Evolutionary conservation across 2,329 filamentous ascomycete species (phyloP), one percentile per base, ranked within the genome.

Genomic region (Aspergillus aculeatinus): DNA sequence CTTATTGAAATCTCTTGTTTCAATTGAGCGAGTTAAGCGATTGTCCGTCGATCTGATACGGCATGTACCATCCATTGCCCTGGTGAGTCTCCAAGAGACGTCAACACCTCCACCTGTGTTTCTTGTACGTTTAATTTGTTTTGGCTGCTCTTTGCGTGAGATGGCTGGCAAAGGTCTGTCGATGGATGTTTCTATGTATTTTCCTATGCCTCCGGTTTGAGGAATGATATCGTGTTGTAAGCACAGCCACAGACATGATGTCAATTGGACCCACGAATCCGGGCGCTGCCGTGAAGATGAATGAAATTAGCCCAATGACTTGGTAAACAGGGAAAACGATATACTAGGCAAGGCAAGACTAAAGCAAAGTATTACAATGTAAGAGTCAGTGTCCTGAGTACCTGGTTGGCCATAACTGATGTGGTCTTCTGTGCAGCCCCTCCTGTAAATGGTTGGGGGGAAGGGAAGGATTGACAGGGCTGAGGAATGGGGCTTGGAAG

Each of bases 161-260:
- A 19, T 19, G 6, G 16, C 39, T 19, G 16, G 39, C 14, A 44
- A 44, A 35, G 14, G 12, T 35, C 12, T 12, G 33, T 16, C 5
- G 33, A 35, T 1, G 27, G 27, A 29, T 29, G 12, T 11, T 35
- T 10, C 16, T n/a, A 44, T 16, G 14, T 19, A 2, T 19, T 44
- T 16, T 44, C n/a, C 16, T 44, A 10, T 44, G 16, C 39, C 16
- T 16, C 5, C 16, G 14, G 39, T 19, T 16, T n/a, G 14, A 19
- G 39, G 6, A 7, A 44, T 19, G 39, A 9, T 7, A n/a, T n/a
- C 7, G 16, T 35, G 16, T 35, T 44, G 6, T 19, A 44, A 44
- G 53, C 53, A 55, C 53, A 48, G 53, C 53, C 42, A 55, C 53
- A 21, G n/a, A 21, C 52, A 55, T 48, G 44, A 55, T 48, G 53